Evolutionary conservation across 163 green algal species (phyloP), one percentile per base, ranked within the genome.

Genomic region (Chloroidium sp.): DNA sequence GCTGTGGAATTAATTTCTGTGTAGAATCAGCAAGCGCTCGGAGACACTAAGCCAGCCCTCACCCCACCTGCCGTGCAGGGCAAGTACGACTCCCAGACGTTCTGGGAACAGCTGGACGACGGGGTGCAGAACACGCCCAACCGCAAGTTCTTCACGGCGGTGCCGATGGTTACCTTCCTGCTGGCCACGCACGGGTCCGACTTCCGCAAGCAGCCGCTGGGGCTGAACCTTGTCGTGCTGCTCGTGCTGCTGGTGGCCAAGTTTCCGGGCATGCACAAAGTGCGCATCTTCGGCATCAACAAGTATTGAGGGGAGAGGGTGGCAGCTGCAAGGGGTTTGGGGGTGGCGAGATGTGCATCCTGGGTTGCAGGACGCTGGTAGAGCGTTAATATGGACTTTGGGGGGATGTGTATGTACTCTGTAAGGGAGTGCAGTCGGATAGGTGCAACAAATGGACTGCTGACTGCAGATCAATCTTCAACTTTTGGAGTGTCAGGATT

Each of bases 61-160:
- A 36, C 36, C 36, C 36, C 36, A 36, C 36, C 36, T 36, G 36
- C 36, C 36, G 36, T 36, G 36, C 93, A 98, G 82, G 96, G 95
- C 72, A 92, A 94, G 78, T 98, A 98, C 79, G 89, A 98, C 87
- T 85, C 89, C 64, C 83, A 97, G 36, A 99, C 96, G 0, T 98
- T 98, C 82, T 99, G 96, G 96, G 96, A 99, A 90, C 96, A 99
- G 86, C 88, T 99, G 58, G 95, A 99, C 77, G 91, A 92, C 64
- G 92, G 92, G 10, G 80, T 93, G 13, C 96, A 98, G 77, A 89
- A 90, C 84, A 99, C 96, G 0, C 79, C 81, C 69, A 98, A 94
- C 77, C 88, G 96, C 36, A 99, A 99, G 83, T 97, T 99, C 79
- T 94, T 99, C 79, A 97, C 91, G 0, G 85, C 91, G 0, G 87